Base-by-base conservation (phyloP, 1,139 yeast genomes). In the Yamadazyma blattariae region DNA sequence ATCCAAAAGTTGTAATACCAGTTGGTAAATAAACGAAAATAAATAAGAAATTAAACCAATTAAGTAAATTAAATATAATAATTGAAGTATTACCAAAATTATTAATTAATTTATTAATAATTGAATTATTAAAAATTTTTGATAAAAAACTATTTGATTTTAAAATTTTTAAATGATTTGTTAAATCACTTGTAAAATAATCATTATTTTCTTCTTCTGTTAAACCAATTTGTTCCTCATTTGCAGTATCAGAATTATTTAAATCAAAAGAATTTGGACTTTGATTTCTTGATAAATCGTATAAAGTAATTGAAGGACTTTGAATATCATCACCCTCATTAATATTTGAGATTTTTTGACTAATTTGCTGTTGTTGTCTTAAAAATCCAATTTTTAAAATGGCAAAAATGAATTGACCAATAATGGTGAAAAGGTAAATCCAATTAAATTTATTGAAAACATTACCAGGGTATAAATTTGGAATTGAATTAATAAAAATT, bases 1-100 rank as follows among this genome's bases (percentile, higher is more conserved):
- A 54, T 37, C 74, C 76, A 33, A 85, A 83, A 3, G 86, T 81
- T 5, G 89, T 89, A 24, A 84, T 54, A n/a, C 94, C 97, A 6
- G 88, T 76, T 33, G 85, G 74, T 14, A 82, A 53, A 50, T 86
- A 79, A 17, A 74, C 67, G 37, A 80, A 64, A 36, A 78, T 76
- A 50, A 71, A 79, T 36, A 79, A 61, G 41, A 89, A 72, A 55
- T 87, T 62, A 14, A 82, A 83, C 65, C 85, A 78, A 51, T 84
- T 82, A 33, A 84, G 57, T 15, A 75, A 37, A 38, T 71, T 63
- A 52, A 79, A 85, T 5, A 77, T 43, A 8, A 39, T 30, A 11
- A 41, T 34, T 10, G 43, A 39, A 14, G 27, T 37, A 7, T 27
- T 16, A 1, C 45, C 45, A 8, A 40, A 21, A 7, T 32, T 25